These are phyloP conservation scores for Rhodamnia rubescens DNA, from an alignment of 345 rosid genomes.

Conservation along the genomic window DNA sequence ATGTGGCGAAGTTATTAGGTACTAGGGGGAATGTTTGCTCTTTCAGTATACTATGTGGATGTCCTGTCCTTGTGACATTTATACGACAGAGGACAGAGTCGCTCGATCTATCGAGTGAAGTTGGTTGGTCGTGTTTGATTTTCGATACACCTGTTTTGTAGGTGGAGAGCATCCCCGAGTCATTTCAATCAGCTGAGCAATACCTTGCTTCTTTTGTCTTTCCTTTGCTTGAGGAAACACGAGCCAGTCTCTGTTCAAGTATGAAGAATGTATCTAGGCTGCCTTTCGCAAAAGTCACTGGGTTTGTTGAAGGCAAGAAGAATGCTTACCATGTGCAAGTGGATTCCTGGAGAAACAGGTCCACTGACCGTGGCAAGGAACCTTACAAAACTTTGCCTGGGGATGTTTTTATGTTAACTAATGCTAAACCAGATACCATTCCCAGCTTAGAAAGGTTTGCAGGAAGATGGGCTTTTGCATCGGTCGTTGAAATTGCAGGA, in stretches of 20 bases:
- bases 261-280: conserved; percentile 1
- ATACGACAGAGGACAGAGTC: neutral
- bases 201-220: neutral
- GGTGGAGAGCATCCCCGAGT: conserved; percentile 12
- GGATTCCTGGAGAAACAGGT: conserved; percentile 7
- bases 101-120: neutral
- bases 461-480: conserved; percentile 3
- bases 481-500: neutral
- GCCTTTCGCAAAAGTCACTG: neutral
- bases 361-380: neutral
- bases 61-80: neutral
- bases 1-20: neutral
- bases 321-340: neutral
- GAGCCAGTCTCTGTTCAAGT: conserved; percentile 7
- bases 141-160: neutral
- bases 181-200: conserved; percentile 3
- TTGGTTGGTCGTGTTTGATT: neutral
- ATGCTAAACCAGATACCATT: neutral
- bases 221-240: conserved; percentile 15
- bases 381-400: conserved; percentile 6
- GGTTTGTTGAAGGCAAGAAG: neutral
- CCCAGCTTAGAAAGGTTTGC: neutral
- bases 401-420: conserved; percentile 4
- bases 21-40: neutral
- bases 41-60: neutral